phyloP scores from a whole-genome alignment of 139 green algal genomes.

The Astrephomene gubernaculifera region DNA sequence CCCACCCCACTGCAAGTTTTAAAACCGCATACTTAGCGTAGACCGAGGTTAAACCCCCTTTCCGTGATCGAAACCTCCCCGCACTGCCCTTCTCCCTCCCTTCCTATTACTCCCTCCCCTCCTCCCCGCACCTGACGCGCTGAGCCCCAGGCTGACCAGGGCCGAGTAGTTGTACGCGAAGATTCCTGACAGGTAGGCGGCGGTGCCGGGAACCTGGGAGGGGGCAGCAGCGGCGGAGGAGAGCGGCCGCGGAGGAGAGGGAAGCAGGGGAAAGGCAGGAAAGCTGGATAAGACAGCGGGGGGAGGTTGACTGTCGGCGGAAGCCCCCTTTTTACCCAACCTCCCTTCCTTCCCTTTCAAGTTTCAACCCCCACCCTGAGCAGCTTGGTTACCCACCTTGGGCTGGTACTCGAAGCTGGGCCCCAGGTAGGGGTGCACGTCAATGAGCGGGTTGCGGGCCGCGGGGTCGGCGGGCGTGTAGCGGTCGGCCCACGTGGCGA shows the following conservation, averaged over 20 bases:
- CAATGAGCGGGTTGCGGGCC: constrained; percentile 53
- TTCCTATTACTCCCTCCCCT: not conserved
- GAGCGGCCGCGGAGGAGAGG: no score
- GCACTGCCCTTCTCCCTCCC: not conserved
- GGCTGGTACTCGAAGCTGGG: constrained; percentile 56
- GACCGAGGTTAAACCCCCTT: no score
- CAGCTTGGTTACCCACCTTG: no score
- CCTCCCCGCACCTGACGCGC: constrained; percentile 10
- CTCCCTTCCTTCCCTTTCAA: no score
- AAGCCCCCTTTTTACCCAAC: no score
- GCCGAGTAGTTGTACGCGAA: constrained; percentile 65
- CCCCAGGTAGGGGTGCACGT: constrained; percentile 61
- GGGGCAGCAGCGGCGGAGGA: not conserved
- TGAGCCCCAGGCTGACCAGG: constrained; percentile 56
- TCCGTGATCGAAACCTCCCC: no score
- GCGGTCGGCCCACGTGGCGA: constrained; percentile 50
- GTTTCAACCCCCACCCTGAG: no score
- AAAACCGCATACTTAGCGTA: no score
- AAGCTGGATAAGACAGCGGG: no score
- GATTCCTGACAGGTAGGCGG: constrained; percentile 43
- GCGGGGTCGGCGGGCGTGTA: not conserved
- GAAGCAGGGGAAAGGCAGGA: no score
- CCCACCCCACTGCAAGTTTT: no score
- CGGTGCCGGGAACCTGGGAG: constrained; percentile 42
- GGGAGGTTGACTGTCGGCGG: no score